Evolutionary conservation across 2,329 filamentous ascomycete genomes (phyloP), one percentile per base, ranked within the genome.

Genomic region (Epichloe sylvatica): DNA sequence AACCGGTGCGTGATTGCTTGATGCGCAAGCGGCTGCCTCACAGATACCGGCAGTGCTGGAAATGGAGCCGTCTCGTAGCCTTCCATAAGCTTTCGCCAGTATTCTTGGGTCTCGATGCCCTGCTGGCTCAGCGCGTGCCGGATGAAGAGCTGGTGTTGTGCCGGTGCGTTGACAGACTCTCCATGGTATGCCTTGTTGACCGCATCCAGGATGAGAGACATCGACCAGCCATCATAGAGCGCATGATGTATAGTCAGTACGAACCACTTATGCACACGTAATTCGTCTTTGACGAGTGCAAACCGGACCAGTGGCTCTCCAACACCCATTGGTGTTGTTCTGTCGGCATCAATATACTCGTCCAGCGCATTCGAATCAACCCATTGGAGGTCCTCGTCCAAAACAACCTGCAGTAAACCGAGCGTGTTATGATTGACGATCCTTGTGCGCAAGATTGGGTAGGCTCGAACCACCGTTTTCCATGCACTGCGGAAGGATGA

Each of bases 171-270:
- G 2, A 47, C 17, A 13, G 15, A 6, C 5, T 38, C 37, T 6
- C 50, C 49, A 0, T 42, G 50, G 23, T 51, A 53, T 1, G 37
- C 45, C 64, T 51, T 19, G 23, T 39, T 19, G 21, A 47, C 47
- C 7, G 70, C 62, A 2, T 70, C 56, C 4, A 71, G 53, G 2
- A 67, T 67, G 62, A 72, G 67, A 1, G 66, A 69, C 67, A 73
- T 72, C 9, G 73, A 53, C 53, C 51, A 54, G n/a, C 51, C 74
- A 42, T 78, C 75, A 47, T 77, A 77, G 0, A 76, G 57, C 7
- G 70, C 70, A 49, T 77, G 75, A 51, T 76, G 73, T 56, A 72
- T 67, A 0, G 42, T 50, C 45, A 45, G 19, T 3, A 45, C 69
- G 69, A 55, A 70, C 59, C 17, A 73, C 64, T 51, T 73, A 67